phyloP scores from a whole-genome alignment of 2,329 filamentous ascomycete genomes.

The Botrytis galanthina region DNA sequence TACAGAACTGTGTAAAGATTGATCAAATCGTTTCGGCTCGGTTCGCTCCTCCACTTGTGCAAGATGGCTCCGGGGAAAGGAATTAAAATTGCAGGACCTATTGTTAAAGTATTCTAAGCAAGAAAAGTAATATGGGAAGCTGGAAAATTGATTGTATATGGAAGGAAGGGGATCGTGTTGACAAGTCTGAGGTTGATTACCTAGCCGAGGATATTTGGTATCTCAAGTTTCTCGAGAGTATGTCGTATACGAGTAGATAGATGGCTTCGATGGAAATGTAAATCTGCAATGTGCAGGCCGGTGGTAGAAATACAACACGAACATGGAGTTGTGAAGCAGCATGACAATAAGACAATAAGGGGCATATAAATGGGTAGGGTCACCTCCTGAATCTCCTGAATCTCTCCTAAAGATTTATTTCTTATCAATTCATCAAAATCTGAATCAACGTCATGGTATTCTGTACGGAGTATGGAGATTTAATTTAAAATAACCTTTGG shows the following conservation, averaged over 20 bases:
- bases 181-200: neutral
- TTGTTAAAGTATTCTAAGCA: neutral
- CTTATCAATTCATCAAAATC: neutral
- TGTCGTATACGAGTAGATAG: neutral
- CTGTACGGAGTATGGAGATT: neutral
- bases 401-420: neutral
- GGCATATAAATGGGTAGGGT: neutral
- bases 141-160: neutral
- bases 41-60: neutral
- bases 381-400: neutral
- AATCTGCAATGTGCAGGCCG: neutral
- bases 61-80: neutral
- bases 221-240: neutral
- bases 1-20: neutral
- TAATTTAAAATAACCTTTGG: conserved; percentile 1
- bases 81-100: neutral
- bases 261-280: neutral
- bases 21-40: neutral
- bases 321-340: neutral
- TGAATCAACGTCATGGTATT: conserved; percentile 9
- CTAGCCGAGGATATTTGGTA: neutral
- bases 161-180: neutral
- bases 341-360: neutral
- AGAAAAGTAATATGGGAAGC: neutral
- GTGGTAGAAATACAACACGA: neutral